These are phyloP conservation scores for Casuarina cunninghamiana DNA, from an alignment of 306 rosid genomes.

Conservation along the genomic window DNA sequence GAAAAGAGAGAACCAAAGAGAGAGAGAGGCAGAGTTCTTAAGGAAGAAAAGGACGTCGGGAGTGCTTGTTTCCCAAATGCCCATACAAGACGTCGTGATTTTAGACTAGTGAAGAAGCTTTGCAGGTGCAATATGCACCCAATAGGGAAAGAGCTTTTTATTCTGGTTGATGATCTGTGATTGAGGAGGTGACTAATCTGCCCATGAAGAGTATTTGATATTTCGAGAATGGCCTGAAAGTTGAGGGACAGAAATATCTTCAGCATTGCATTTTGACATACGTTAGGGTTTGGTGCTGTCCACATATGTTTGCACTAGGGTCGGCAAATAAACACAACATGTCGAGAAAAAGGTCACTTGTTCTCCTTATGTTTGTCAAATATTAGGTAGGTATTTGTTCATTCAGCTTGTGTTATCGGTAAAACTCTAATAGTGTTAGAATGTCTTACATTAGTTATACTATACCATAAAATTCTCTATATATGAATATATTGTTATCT, in stretches of 20 bases:
- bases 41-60: conserved; percentile 23
- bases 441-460: too few relatives aligned
- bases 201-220: conserved; percentile 29
- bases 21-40: conserved; percentile 24
- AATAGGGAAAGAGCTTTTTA: conserved; percentile 36
- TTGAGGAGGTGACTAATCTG: conserved; percentile 26
- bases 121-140: conserved; percentile 56
- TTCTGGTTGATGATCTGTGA: not conserved
- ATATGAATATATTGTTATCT: too few relatives aligned
- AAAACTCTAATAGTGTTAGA: too few relatives aligned
- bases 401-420: too few relatives aligned
- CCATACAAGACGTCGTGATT: conserved; percentile 39
- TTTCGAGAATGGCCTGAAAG: conserved; percentile 2
- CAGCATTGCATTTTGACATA: conserved; percentile 5
- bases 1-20: conserved; percentile 25
- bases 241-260: not conserved
- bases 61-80: conserved; percentile 49
- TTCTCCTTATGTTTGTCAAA: too few relatives aligned
- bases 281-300: conserved; percentile 41
- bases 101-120: conserved; percentile 49
- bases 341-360: not conserved
- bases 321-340: too few relatives aligned
- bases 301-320: conserved; percentile 38
- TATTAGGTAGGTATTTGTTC: too few relatives aligned
- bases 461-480: too few relatives aligned